phyloP scores from a whole-genome alignment of 345 rosid genomes.

The Balakata baccata region DNA sequence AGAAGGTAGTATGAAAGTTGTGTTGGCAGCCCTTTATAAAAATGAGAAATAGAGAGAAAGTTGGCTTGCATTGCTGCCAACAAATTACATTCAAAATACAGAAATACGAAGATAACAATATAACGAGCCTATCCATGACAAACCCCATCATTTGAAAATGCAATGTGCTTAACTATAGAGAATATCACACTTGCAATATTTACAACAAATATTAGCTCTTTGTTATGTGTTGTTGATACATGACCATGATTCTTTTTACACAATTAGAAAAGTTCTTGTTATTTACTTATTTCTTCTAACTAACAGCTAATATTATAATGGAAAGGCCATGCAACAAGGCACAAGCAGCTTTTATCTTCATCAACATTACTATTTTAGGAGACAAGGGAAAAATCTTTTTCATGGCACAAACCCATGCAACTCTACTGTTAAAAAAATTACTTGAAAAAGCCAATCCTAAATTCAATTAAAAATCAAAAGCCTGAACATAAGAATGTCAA shows the following conservation, averaged over 20 bases:
- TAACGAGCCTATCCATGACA: no score
- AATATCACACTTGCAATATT: background rate
- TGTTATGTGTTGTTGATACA: background rate
- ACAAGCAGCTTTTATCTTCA: background rate
- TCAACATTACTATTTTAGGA: background rate
- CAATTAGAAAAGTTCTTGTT: background rate
- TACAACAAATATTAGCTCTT: background rate
- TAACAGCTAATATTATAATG: background rate
- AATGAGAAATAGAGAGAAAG: background rate
- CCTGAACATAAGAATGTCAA: background rate
- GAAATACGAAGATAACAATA: background rate
- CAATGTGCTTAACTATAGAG: background rate
- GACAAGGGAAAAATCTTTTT: background rate
- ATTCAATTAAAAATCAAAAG: background rate
- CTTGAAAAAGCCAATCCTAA: background rate
- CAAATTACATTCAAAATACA: background rate
- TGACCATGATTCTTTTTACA: background rate
- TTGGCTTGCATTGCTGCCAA: background rate
- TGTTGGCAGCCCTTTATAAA: slow-evolving; percentile 7
- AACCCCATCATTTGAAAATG: background rate
- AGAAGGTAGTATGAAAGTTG: slow-evolving; percentile 11
- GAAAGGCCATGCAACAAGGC: background rate
- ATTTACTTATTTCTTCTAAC: background rate
- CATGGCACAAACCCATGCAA: background rate
- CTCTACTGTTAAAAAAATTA: background rate